These are phyloP conservation scores for Penicillium maclennaniae DNA, from an alignment of 495 filamentous ascomycete genomes.

Conservation along the genomic window DNA sequence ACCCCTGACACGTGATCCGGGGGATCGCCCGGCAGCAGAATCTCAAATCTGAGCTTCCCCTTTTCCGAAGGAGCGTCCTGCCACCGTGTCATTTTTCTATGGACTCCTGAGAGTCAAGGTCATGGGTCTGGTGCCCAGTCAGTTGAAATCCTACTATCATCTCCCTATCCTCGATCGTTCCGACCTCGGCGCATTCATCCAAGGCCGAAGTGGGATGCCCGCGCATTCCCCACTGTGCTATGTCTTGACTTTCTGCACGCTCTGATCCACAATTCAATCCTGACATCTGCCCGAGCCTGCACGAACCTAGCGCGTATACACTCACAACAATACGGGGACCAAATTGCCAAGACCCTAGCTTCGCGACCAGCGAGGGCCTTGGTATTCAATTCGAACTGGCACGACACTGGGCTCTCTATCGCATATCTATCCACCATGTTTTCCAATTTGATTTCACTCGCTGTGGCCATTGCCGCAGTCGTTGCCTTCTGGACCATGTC, in stretches of 20 bases:
- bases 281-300: neutral
- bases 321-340: too few relatives aligned
- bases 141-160: neutral
- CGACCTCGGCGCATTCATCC: neutral
- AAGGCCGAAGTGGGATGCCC: constrained; percentile 12
- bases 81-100: constrained; percentile 25
- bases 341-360: neutral
- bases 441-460: constrained; percentile 29
- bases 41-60: constrained; percentile 18
- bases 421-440: constrained; percentile 18
- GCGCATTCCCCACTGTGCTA: constrained; percentile 20
- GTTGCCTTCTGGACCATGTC: constrained; percentile 47
- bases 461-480: constrained; percentile 30
- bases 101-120: neutral
- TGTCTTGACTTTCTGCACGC: constrained; percentile 10
- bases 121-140: neutral
- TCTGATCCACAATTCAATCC: constrained; percentile 7
- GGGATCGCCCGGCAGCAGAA: constrained; percentile 15
- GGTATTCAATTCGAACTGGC: neutral
- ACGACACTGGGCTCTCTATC: neutral
- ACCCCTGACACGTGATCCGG: constrained; percentile 22
- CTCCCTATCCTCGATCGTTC: neutral
- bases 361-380: neutral
- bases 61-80: constrained; percentile 16
- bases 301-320: neutral